A percentile compares a stretch with the other conserved stretches of the same genome.
Conservation (phyloP, 2,329 filamentous ascomycete species). For the Chaetomiaceae sp. region DNA sequence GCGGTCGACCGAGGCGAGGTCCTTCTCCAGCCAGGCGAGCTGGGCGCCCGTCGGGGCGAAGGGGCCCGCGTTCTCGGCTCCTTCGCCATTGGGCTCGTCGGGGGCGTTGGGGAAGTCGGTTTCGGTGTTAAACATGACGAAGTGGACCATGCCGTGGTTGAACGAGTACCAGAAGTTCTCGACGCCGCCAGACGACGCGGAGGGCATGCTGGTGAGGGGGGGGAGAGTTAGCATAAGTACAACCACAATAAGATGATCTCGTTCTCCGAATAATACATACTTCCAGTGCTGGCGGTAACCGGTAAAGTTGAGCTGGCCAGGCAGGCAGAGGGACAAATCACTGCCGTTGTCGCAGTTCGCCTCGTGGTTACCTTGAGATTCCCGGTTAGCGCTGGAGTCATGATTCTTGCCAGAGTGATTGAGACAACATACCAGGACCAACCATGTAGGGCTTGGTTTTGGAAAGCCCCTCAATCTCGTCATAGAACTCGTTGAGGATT, state of each 20-base stretch:
- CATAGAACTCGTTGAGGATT: conserved; percentile 3
- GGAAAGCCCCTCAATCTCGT: neutral
- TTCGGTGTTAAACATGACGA: neutral
- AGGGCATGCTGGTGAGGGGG: neutral
- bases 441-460: conserved; percentile 1
- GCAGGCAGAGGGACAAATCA: neutral
- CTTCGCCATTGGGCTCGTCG: neutral
- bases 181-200: neutral
- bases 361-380: neutral
- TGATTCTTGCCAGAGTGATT: too few relatives aligned
- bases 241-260: too few relatives aligned
- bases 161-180: conserved; percentile 7
- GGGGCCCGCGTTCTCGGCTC: neutral
- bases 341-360: conserved; percentile 3
- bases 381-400: too few relatives aligned
- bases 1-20: conserved; percentile 23
- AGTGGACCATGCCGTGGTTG: neutral
- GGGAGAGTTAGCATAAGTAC: neutral
- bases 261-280: too few relatives aligned
- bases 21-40: conserved; percentile 20
- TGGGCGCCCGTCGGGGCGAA: neutral
- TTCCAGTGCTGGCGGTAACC: neutral
- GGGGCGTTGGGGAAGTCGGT: conserved; percentile 2
- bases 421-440: neutral
- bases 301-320: conserved; percentile 1